Percentiles rank a stretch among this genome's conserved stretches.
Conservation (phyloP, 768 basidiomycete genomes). For the Naganishia antarctica region DNA sequence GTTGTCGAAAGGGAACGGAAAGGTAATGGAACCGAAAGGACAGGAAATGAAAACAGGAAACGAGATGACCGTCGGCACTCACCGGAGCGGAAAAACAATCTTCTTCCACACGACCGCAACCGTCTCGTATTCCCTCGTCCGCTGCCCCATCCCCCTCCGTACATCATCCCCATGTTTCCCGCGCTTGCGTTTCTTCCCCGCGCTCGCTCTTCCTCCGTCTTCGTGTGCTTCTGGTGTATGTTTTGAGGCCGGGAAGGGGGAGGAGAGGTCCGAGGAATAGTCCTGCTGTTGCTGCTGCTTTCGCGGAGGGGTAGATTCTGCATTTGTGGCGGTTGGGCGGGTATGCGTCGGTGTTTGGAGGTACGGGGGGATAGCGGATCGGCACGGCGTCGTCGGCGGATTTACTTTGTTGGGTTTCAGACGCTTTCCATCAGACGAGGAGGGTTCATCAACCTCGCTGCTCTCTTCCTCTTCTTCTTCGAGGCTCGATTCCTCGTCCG, state of each 20-base stretch:
- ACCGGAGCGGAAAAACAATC: slow-evolving; percentile 46
- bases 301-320: slow-evolving; percentile 9
- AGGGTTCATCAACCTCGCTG: slow-evolving; percentile 17
- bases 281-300: slow-evolving; percentile 33
- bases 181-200: not conserved
- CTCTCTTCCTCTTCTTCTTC: slow-evolving; percentile 23
- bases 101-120: slow-evolving; percentile 45
- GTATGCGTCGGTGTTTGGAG: slow-evolving; percentile 10
- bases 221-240: slow-evolving; percentile 3
- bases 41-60: too few species aligned
- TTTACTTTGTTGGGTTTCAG: not conserved
- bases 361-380: slow-evolving; percentile 27
- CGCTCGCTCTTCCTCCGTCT: not conserved
- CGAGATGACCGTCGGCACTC: too few species aligned
- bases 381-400: not conserved
- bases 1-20: too few species aligned
- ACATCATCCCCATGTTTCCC: too few species aligned
- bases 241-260: slow-evolving; percentile 19
- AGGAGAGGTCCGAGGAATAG: slow-evolving; percentile 43
- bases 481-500: not conserved
- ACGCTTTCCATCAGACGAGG: not conserved
- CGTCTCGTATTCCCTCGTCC: slow-evolving; percentile 44
- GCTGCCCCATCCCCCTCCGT: not conserved
- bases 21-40: too few species aligned
- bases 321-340: slow-evolving; percentile 7